A percentile compares a stretch with the other conserved stretches of the same genome.
Conservation (phyloP, 2,329 filamentous ascomycete species). For the Talaromyces sp. region DNA sequence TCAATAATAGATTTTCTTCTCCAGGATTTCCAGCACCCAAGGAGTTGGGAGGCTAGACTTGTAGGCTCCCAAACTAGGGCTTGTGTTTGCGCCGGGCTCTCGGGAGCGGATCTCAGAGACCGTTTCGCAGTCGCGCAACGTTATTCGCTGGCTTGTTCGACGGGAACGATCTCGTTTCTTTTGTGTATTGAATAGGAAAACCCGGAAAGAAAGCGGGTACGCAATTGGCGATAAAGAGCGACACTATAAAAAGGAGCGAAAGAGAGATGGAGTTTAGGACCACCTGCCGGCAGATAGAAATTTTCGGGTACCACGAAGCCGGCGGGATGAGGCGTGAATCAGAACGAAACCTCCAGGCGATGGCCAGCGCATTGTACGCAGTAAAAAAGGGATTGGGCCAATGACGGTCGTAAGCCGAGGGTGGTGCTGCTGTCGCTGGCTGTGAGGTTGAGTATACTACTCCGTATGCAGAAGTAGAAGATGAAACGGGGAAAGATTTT, state of each 20-base stretch:
- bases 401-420: constrained; percentile 1
- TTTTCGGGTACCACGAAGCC: background rate
- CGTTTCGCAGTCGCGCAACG: constrained; percentile 3
- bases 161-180: background rate
- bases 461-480: background rate
- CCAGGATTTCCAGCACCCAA: constrained; percentile 10
- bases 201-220: background rate
- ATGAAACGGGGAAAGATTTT: background rate
- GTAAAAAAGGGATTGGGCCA: background rate
- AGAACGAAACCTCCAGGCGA: background rate
- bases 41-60: background rate
- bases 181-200: background rate
- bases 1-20: background rate
- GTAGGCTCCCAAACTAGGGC: background rate
- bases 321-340: background rate
- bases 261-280: background rate
- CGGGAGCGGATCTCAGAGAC: background rate
- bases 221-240: background rate
- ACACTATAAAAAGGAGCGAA: background rate
- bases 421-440: constrained; percentile 11
- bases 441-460: background rate
- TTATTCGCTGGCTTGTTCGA: background rate
- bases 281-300: background rate
- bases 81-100: background rate
- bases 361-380: constrained; percentile 2